phyloP scores from a whole-genome alignment of 176 grass and related monocot genomes.

The Leersia perrieri region DNA sequence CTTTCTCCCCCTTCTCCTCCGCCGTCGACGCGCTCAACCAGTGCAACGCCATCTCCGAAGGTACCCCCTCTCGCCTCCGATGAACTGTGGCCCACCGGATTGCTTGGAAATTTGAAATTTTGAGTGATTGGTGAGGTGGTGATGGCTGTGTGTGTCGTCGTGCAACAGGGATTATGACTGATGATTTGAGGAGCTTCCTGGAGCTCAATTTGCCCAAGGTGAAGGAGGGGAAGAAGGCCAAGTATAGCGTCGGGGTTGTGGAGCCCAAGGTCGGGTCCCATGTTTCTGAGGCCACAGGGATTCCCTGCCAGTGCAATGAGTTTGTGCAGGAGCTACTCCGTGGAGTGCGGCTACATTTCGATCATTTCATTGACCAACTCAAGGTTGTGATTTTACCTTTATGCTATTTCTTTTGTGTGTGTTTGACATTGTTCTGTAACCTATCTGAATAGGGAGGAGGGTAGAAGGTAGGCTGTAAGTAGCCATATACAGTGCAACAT shows the following conservation, averaged over 20 bases:
- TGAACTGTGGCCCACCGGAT: not conserved
- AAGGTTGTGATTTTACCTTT: conserved; percentile 54
- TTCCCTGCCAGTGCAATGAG: conserved; percentile 77
- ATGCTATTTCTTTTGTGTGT: not conserved
- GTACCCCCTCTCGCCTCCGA: not conserved
- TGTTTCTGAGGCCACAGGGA: conserved; percentile 66
- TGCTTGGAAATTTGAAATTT: too few relatives aligned
- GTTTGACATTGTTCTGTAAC: not conserved
- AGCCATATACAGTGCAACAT: not conserved
- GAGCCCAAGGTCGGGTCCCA: conserved; percentile 80
- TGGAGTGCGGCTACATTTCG: conserved; percentile 65
- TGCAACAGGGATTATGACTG: conserved; percentile 72
- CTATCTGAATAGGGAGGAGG: not conserved
- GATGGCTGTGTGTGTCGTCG: not conserved
- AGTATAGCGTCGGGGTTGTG: conserved; percentile 63
- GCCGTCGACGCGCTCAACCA: conserved; percentile 73
- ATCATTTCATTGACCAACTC: conserved; percentile 58
- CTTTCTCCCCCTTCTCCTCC: conserved; percentile 68
- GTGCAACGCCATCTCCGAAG: conserved; percentile 79
- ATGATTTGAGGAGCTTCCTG: conserved; percentile 78
- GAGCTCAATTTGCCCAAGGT: conserved; percentile 68
- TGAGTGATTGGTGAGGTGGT: not conserved
- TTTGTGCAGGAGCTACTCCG: conserved; percentile 73
- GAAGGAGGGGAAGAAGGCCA: conserved; percentile 72
- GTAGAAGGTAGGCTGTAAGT: not conserved